Base-by-base conservation (phyloP, 345 rosid genomes). In the Aquilaria sinensis region DNA sequence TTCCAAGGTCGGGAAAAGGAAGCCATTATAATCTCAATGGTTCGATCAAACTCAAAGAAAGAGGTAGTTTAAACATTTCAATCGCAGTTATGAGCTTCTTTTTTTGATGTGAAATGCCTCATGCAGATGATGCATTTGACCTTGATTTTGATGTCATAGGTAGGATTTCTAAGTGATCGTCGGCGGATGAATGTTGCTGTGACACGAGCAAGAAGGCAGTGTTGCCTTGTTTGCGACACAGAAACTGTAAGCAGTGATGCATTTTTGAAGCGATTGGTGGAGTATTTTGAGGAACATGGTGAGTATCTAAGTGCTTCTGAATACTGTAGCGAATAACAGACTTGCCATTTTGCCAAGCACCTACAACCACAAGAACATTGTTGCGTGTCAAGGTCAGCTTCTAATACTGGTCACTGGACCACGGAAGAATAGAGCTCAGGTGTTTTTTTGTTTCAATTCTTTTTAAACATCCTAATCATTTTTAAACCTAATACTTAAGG, bases 1-100 rank as follows among this genome's bases (percentile, higher is more conserved):
- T 94, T 94, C 69, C 99, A 90, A 75, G 99, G 99, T 51, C 84
- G 97, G 60, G 99, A 90, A 77, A 90, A 94, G 78, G 99, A 90
- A 80, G 91, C 96, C 14, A 85, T 94, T 45, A 83, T 94, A 55
- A 90, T 90, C 60, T 94, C 99, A 37, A 94, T 90, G 97, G 99
- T 90, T 70, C 81, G 97, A 48, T 94, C 97, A 23, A 94, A 90
- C 61, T 77, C 99, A 13, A 88, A 83, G 80, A 85, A 82, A 66
- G 97, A 94, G 81, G 97, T 88, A 74, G 7, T 65, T 31, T 64
- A 61, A 54, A 57, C 69, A 56, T 46, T 58, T 31, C 37, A 45
- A 49, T 56, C 13, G 0, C 11, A 12, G 30, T 65, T 30, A n/a
- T n/a, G 53, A 46, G 1, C 13, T 62, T 60, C 64, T 46, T 13